A percentile compares a stretch with the other conserved stretches of the same genome.
phyloP scores from a whole-genome alignment of 2,329 filamentous ascomycete genomes.

The Venturia effusa region DNA sequence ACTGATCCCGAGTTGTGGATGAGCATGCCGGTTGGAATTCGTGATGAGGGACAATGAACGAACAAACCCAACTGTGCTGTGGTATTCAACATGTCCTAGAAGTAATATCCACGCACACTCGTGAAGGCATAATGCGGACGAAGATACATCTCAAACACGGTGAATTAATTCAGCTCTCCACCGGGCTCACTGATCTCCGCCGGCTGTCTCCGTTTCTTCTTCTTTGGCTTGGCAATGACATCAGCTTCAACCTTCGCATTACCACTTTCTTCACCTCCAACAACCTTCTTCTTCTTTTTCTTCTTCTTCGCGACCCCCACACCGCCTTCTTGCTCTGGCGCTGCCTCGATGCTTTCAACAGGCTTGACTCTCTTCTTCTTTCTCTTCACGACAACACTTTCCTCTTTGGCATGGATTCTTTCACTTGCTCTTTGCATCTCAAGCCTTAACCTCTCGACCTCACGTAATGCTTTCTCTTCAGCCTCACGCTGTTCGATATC shows the following conservation, averaged over 20 bases:
- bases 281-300: constrained; percentile 15
- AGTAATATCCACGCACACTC: no score
- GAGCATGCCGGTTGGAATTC: no score
- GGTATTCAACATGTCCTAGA: no score
- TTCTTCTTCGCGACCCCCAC: constrained; percentile 14
- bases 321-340: constrained; percentile 10
- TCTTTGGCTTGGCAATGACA: constrained; percentile 29
- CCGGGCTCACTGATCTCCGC: not conserved
- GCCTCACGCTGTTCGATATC: constrained; percentile 57
- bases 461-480: constrained; percentile 77
- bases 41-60: no score
- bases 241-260: constrained; percentile 10
- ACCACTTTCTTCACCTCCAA: constrained; percentile 14
- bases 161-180: not conserved
- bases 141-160: not conserved
- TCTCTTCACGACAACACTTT: constrained; percentile 52
- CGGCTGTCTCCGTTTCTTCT: constrained; percentile 30
- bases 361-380: constrained; percentile 41
- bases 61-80: no score
- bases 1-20: no score
- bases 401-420: constrained; percentile 60
- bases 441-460: constrained; percentile 74
- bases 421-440: constrained; percentile 83
- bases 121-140: not conserved
- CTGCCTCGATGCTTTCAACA: constrained; percentile 15